A percentile compares a stretch with the other conserved stretches of the same genome.
phyloP scores from a whole-genome alignment of 192 early-diverging fungal species.

The Rhizoclosmatium globosum region DNA sequence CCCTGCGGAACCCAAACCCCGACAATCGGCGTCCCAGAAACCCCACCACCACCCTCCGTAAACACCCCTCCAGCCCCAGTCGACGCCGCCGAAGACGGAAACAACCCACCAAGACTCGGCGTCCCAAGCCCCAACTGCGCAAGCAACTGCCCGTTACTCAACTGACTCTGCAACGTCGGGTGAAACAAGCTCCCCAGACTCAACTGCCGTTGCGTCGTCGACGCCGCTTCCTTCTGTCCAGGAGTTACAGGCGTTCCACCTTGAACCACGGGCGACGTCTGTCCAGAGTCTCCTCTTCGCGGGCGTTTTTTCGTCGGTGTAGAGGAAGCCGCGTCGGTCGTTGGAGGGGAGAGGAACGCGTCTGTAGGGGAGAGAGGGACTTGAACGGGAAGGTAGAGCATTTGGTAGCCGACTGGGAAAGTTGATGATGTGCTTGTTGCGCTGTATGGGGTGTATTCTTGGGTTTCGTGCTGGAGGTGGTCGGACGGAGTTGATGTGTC shows the following conservation, averaged over 20 bases:
- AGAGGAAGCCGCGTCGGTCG: neutral
- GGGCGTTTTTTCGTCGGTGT: neutral
- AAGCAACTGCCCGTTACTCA: conserved; percentile 15
- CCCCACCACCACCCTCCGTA: neutral
- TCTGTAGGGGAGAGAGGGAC: neutral
- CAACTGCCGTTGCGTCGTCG: neutral
- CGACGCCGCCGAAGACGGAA: neutral
- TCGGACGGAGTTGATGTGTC: too few relatives aligned
- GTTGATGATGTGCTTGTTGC: neutral
- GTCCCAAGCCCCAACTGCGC: neutral
- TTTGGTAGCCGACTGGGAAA: conserved; percentile 10
- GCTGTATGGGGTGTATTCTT: neutral
- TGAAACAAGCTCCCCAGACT: conserved; percentile 8
- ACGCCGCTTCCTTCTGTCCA: neutral
- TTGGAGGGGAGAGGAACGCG: neutral
- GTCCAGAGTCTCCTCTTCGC: neutral
- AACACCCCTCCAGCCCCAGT: neutral
- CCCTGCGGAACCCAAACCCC: neutral
- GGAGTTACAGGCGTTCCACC: neutral
- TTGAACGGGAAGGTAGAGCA: conserved; percentile 15
- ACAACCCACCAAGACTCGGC: neutral
- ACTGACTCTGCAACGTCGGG: conserved; percentile 11
- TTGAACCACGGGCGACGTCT: neutral
- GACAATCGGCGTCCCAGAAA: neutral
- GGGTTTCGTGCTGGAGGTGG: too few relatives aligned